These are phyloP conservation scores for Calonectria hongkongensis DNA, from an alignment of 2,329 filamentous ascomycete genomes.

Conservation along the genomic window DNA sequence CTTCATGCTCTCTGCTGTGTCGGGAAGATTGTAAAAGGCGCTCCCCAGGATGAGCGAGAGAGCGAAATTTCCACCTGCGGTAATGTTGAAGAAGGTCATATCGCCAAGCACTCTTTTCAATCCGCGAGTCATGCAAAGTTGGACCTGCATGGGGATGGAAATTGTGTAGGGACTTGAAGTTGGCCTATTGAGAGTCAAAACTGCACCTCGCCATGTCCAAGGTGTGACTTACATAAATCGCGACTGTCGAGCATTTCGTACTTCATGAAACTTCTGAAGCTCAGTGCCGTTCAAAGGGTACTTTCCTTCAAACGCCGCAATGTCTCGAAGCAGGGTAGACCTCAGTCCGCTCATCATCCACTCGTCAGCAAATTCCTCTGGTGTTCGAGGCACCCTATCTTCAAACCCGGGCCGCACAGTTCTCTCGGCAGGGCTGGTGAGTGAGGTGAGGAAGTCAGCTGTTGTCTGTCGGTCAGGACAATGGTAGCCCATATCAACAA, in stretches of 20 bases:
- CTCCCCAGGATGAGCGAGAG: slow-evolving; percentile 70
- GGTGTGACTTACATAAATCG: slow-evolving; percentile 36
- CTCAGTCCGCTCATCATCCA: slow-evolving; percentile 55
- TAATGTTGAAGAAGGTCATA: slow-evolving; percentile 45
- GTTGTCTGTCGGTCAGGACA: slow-evolving; percentile 77
- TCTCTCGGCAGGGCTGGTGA: slow-evolving; percentile 63
- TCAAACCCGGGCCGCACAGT: slow-evolving; percentile 56
- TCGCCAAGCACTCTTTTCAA: slow-evolving; percentile 45
- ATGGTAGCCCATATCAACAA: slow-evolving; percentile 76
- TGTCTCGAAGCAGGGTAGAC: slow-evolving; percentile 28
- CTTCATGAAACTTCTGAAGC: slow-evolving; percentile 33
- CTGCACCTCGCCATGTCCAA: not conserved
- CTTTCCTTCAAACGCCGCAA: slow-evolving; percentile 29
- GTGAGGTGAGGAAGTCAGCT: slow-evolving; percentile 77
- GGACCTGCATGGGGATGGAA: slow-evolving; percentile 66
- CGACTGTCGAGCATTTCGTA: slow-evolving; percentile 42
- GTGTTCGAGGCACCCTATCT: slow-evolving; percentile 55
- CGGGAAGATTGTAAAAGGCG: slow-evolving; percentile 67
- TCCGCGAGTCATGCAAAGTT: slow-evolving; percentile 61
- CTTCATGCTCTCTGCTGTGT: slow-evolving; percentile 65
- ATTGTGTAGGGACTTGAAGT: slow-evolving; percentile 64
- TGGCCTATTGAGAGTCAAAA: slow-evolving; percentile 33
- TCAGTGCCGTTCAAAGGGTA: slow-evolving; percentile 32
- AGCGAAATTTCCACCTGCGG: slow-evolving; percentile 59
- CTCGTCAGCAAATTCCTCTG: slow-evolving; percentile 59